These are phyloP conservation scores for Colletotrichum godetiae DNA, from an alignment of 2,329 filamentous ascomycete genomes.

Conservation along the genomic window DNA sequence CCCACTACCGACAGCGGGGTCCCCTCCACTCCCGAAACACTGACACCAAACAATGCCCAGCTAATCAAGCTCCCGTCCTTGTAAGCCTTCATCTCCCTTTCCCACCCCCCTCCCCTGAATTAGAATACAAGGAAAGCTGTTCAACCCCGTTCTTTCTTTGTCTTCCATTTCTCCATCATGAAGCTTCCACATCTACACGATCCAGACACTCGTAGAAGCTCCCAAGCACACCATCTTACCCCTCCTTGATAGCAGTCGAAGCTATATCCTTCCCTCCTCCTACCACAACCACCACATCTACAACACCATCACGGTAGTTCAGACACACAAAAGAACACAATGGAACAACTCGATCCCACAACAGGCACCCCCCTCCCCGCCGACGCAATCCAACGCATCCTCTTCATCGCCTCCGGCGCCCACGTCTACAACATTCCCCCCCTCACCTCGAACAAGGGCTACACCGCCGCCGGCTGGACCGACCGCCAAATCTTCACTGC, in stretches of 20 bases:
- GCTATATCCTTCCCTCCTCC: not conserved
- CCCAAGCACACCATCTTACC: not conserved
- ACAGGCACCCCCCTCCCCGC: slow-evolving; percentile 75
- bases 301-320: not conserved
- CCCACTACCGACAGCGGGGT: slow-evolving; percentile 32
- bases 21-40: slow-evolving; percentile 35
- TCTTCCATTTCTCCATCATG: slow-evolving; percentile 7
- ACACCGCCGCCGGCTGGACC: slow-evolving; percentile 84
- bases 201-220: slow-evolving; percentile 10
- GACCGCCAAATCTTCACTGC: slow-evolving; percentile 86
- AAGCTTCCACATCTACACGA: slow-evolving; percentile 11
- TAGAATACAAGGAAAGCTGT: slow-evolving; percentile 8
- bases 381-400: slow-evolving; percentile 85
- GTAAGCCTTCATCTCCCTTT: slow-evolving; percentile 29
- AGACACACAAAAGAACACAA: slow-evolving; percentile 43
- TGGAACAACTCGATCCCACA: slow-evolving; percentile 77
- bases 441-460: slow-evolving; percentile 80
- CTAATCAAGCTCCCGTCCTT: slow-evolving; percentile 33
- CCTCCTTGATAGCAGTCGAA: not conserved
- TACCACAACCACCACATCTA: not conserved
- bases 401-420: slow-evolving; percentile 79
- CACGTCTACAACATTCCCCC: slow-evolving; percentile 92
- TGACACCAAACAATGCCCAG: slow-evolving; percentile 22
- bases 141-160: slow-evolving; percentile 6
- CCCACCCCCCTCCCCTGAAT: slow-evolving; percentile 11